Base-by-base conservation (phyloP, 768 basidiomycete species). In the Hericium rajendrae region DNA sequence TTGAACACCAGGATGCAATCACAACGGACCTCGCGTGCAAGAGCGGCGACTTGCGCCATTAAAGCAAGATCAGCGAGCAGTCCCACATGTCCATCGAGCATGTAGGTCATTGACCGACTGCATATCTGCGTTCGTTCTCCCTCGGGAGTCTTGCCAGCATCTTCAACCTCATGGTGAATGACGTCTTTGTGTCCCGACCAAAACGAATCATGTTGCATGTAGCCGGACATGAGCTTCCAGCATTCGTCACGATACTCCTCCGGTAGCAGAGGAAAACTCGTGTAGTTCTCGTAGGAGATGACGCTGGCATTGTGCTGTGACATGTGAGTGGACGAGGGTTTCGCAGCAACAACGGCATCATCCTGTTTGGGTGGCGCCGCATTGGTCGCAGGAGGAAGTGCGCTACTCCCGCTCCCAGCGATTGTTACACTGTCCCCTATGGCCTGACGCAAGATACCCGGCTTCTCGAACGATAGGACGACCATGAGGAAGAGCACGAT, bases 81-180 rank as follows among this genome's bases (percentile, higher is more conserved):
- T 32, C 85, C 86, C 12, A 83, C 81, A 52, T 76, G 70, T 2
- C 85, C 85, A 63, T 84, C 83, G 51, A 88, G 69, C 78, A 85
- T 76, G 64, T 88, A 88, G 2, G 85, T 88, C 61, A 88, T 79
- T 0, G 83, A 84, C 58, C 77, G 82, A n/a, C 67, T 70, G 69
- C 86, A 88, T 10, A 67, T 59, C n/a, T 50, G 56, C 15, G 62
- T 65, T 4, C 26, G 54, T 40, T 60, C 57, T 38, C 62, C 67
- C 50, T 68, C 69, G 9, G 66, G 62, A n/a, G 60, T 61, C 51
- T 66, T 57, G 56, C 67, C 65, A 41, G 66, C 66, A 53, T 73
- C 70, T 2, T 59, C 37, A 13, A 71, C 70, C 41, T 76, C 74
- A 41, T 8, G 68, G 63, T 12, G 53, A 48, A 37, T 63, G 24